Base-by-base conservation (phyloP, 805 yeast species). In the Ogataea trehalophila region DNA sequence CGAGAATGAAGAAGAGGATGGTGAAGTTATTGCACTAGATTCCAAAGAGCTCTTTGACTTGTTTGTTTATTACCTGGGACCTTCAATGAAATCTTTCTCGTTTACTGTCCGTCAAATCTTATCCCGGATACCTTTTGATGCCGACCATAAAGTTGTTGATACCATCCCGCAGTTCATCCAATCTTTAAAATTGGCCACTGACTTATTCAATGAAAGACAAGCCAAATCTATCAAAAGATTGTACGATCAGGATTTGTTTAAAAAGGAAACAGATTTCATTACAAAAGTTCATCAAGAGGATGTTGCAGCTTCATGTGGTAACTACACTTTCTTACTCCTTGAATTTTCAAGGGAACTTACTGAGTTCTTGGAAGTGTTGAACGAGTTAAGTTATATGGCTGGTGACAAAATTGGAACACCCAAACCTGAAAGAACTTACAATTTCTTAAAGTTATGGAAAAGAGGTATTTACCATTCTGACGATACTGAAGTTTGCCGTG, bases 281-380 rank as follows among this genome's bases (percentile, higher is more conserved):
- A 63, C 72, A 37, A 76, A 73, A 50, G 73, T 83, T 1, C 84
- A 81, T 50, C 85, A 83, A 55, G 95, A 87, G 65, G 90, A 85
- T 54, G 85, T 87, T 4, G 86, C 91, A 1, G 95, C 95, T 0
- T 78, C 87, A 41, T 86, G 94, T 68, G 92, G 91, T 1, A 85
- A 87, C 60, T 87, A 87, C 59, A 74, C 91, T 1, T 77, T 81
- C 34, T 71, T 85, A 22, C 61, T 88, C 36, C 76, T 79, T 3
- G 79, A 84, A 46, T 81, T 80, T 54, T 80, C 88, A 1, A 69
- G 70, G 34, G 90, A 85, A 51, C 63, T 87, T 43, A 59, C 65
- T 18, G 66, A 63, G 2, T 79, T 81, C 50, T 62, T 85, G 36
- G 66, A 66, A 13, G 52, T 71, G 8, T 60, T 81, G 34, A 71